Conservation (phyloP, 2,329 filamentous ascomycete genomes). For the Ascosphaera apis region DNA sequence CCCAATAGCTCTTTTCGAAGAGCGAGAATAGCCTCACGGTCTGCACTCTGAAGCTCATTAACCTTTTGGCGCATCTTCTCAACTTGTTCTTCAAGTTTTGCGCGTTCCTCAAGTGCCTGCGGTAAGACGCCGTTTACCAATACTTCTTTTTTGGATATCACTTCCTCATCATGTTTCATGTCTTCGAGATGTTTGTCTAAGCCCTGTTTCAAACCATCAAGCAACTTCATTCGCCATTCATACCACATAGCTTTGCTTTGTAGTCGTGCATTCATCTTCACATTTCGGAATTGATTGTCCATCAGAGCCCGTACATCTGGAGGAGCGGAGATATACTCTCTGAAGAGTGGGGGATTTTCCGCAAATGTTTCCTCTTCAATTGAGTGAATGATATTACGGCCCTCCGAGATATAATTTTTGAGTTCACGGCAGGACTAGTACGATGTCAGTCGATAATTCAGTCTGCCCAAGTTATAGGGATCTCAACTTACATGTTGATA, state of each 20-base stretch:
- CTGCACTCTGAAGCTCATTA: constrained; percentile 34
- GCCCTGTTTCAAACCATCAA: constrained; percentile 59
- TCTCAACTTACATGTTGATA: constrained; percentile 54
- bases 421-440: constrained; percentile 62
- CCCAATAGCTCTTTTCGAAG: not conserved
- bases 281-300: constrained; percentile 94
- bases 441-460: constrained; percentile 7
- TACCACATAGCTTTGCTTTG: constrained; percentile 96
- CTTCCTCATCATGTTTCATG: constrained; percentile 49
- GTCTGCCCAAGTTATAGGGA: constrained; percentile 2
- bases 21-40: constrained; percentile 3
- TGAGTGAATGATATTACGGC: constrained; percentile 66
- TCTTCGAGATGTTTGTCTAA: constrained; percentile 52
- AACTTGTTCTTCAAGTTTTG: constrained; percentile 40
- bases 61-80: constrained; percentile 22
- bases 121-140: constrained; percentile 48
- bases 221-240: constrained; percentile 81
- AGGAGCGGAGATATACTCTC: constrained; percentile 69
- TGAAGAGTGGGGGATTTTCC: constrained; percentile 78
- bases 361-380: constrained; percentile 76
- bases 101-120: constrained; percentile 34
- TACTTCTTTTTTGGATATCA: constrained; percentile 43
- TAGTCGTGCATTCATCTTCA: constrained; percentile 76
- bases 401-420: constrained; percentile 90
- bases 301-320: constrained; percentile 66